These are phyloP conservation scores for Fusarium sp. DNA, from an alignment of 2,329 filamentous ascomycete species.

Conservation along the genomic window DNA sequence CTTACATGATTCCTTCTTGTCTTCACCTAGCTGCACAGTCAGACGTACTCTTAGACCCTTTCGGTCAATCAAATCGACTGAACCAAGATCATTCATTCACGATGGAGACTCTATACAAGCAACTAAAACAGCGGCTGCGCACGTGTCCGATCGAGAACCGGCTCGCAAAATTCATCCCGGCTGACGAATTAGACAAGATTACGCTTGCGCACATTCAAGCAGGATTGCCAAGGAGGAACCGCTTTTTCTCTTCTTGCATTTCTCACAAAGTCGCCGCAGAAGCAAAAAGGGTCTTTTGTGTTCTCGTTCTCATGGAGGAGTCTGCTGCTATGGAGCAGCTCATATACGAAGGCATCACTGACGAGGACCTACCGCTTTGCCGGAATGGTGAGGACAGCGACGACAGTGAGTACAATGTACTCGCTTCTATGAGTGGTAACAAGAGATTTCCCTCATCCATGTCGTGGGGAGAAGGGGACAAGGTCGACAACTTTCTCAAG, in stretches of 20 bases:
- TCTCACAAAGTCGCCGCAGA: neutral
- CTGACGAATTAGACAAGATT: neutral
- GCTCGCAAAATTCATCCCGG: neutral
- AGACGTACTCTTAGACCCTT: neutral
- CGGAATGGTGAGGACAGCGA: neutral
- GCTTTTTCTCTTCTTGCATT: neutral
- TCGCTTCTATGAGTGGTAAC: neutral
- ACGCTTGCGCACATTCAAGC: neutral
- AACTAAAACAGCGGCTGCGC: neutral
- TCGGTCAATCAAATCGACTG: neutral
- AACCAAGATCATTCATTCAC: too few species aligned
- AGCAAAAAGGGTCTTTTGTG: conserved; percentile 18
- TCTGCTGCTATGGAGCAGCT: neutral
- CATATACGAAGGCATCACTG: conserved; percentile 1
- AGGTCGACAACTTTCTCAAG: conserved; percentile 11
- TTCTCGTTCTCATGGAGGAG: conserved; percentile 25
- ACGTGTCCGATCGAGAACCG: neutral
- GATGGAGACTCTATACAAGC: too few species aligned
- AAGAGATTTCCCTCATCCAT: conserved; percentile 3
- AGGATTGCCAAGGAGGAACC: neutral
- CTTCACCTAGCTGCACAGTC: neutral
- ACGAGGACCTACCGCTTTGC: conserved; percentile 25
- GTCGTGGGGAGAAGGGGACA: neutral
- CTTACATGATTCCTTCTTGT: neutral
- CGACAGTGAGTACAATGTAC: neutral